These are phyloP conservation scores for Gigaspora rosea DNA, from an alignment of 192 early-diverging fungal genomes.

Conservation along the genomic window DNA sequence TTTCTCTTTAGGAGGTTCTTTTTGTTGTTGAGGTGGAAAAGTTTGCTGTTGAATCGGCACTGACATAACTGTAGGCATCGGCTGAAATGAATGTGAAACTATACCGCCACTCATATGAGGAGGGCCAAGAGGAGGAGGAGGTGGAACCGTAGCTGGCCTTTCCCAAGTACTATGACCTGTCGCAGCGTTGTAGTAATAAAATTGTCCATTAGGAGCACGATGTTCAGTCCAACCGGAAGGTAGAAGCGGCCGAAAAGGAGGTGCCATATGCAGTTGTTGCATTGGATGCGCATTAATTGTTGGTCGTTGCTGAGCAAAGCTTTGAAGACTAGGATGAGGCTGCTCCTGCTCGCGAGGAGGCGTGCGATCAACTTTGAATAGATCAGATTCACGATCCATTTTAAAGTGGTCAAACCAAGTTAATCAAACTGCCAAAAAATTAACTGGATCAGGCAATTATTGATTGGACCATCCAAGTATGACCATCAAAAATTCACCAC, in stretches of 20 bases:
- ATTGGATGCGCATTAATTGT: constrained; percentile 3
- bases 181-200: constrained; percentile 75
- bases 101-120: constrained; percentile 39
- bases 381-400: too few species aligned
- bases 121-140: constrained; percentile 30
- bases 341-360: constrained; percentile 11
- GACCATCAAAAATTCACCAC: too few species aligned
- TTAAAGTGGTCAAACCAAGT: too few species aligned
- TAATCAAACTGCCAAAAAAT: too few species aligned
- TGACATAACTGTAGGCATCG: constrained; percentile 28
- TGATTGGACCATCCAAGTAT: too few species aligned
- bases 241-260: constrained; percentile 32
- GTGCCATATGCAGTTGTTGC: constrained; percentile 8
- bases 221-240: constrained; percentile 67
- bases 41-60: not conserved
- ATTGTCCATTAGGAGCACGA: constrained; percentile 57
- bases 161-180: constrained; percentile 76
- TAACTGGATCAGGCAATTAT: too few species aligned
- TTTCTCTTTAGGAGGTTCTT: constrained; percentile 41
- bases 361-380: too few species aligned
- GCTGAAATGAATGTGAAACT: constrained; percentile 32
- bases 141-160: constrained; percentile 39
- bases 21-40: constrained; percentile 18
- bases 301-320: not conserved
- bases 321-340: not conserved